phyloP scores from a whole-genome alignment of 148 eudicot species.

The Camellia lanceoleosa region DNA sequence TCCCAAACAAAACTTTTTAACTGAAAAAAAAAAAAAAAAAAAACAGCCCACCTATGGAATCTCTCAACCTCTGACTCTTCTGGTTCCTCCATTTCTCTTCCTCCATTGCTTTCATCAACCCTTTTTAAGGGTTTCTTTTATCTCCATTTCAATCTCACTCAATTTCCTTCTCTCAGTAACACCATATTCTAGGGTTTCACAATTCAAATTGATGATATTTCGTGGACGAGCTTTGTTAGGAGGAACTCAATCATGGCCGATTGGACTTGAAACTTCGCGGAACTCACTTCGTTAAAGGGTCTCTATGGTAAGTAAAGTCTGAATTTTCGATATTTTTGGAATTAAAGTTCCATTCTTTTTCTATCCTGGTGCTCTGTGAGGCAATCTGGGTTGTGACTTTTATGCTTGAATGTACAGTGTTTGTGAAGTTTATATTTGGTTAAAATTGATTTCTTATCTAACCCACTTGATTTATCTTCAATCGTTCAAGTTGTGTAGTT shows the following conservation, averaged over 20 bases:
- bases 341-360: background rate
- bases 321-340: background rate
- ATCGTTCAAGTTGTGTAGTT: background rate
- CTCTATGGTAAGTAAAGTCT: background rate
- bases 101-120: constrained; percentile 4
- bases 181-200: constrained; percentile 1
- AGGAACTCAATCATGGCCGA: background rate
- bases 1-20: too few species aligned
- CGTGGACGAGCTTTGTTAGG: background rate
- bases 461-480: background rate
- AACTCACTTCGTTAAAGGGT: background rate
- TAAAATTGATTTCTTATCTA: background rate
- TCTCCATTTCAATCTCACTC: constrained; percentile 3
- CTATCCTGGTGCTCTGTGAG: background rate
- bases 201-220: background rate
- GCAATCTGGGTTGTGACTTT: background rate
- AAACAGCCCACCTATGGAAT: background rate
- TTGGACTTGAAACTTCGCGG: background rate
- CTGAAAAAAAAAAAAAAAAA: too few species aligned
- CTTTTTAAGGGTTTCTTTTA: background rate
- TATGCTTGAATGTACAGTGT: background rate
- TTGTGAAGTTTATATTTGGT: background rate
- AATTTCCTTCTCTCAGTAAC: background rate
- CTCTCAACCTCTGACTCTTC: background rate
- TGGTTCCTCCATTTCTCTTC: background rate